Conservation (phyloP, 2,329 filamentous ascomycete genomes). For the Fusarium mexicanum region DNA sequence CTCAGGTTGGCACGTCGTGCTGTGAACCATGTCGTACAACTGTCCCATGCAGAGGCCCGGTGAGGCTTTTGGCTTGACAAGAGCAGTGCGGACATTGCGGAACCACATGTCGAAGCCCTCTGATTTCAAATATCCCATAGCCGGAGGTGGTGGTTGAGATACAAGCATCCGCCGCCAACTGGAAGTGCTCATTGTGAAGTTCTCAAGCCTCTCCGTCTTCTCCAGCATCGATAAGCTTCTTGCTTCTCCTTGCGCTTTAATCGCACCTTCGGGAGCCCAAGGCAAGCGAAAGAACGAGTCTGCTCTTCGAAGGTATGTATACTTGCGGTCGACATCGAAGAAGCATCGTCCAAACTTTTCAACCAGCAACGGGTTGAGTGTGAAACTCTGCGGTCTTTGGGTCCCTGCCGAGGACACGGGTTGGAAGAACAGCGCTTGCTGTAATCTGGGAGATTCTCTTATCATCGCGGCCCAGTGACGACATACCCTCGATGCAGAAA, state of each 20-base stretch:
- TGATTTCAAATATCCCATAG: conserved; percentile 26
- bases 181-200: conserved; percentile 23
- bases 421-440: conserved; percentile 27
- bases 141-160: conserved; percentile 37
- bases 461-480: conserved; percentile 33
- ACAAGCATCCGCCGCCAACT: conserved; percentile 41
- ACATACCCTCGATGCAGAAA: conserved; percentile 39
- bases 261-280: conserved; percentile 23
- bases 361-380: conserved; percentile 27
- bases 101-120: conserved; percentile 22
- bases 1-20: conserved; percentile 6
- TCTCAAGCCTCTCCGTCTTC: conserved; percentile 12
- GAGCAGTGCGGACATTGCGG: background rate
- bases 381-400: background rate
- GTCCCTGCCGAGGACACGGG: background rate
- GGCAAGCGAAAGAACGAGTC: conserved; percentile 31
- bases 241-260: background rate
- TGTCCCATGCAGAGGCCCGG: conserved; percentile 30
- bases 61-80: background rate
- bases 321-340: conserved; percentile 23
- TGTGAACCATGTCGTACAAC: conserved; percentile 27
- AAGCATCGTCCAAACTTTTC: conserved; percentile 34
- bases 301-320: conserved; percentile 20
- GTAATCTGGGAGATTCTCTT: conserved; percentile 14
- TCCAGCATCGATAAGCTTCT: conserved; percentile 8